Base-by-base conservation (phyloP, 2,329 filamentous ascomycete genomes). In the Ophiostoma sp. region DNA sequence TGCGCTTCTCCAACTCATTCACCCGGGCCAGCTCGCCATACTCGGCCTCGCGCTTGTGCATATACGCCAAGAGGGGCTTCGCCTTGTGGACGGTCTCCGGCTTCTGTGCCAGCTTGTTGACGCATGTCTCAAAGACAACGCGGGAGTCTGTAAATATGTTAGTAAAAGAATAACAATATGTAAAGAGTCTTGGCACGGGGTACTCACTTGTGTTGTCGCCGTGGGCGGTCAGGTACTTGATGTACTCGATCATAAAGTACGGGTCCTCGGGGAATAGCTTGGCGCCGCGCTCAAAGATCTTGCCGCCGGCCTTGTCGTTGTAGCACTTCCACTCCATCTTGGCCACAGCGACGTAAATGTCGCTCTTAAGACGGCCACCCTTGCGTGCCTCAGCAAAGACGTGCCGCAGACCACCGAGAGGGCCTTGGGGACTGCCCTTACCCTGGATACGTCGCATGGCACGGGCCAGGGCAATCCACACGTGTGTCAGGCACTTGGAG, bases 241-340 rank as follows among this genome's bases (percentile, higher is more conserved):
- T 87, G 81, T 99, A 98, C 82, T 98, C 95, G 70, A 99, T 87
- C 76, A 97, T 94, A 82, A 98, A 98, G 73, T 90, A 87, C 80
- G 97, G 95, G 78, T 98, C 95, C 68, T 97, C 93, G 0, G 95
- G 95, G 79, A 98, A 99, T 15, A 99, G 86, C 79, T 94, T 96
- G 76, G 95, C 91, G 25, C 96, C 96, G 63, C 95, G 92, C 80
- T 99, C 96, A 77, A 98, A 97, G 74, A 99, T 98, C 83, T 96
- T 98, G 59, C 92, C 93, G 1, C 95, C 95, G 0, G 96, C 93
- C 0, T 91, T 89, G 78, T 98, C 96, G 79, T 97, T 96, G 82
- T 99, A 99, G 77, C 97, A 97, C 78, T 97, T 91, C 80, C 96
- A 95, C 81, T 99, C 96, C 79, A 99, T 93, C 74, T 97, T 86